These are phyloP conservation scores for Malania oleifera DNA, from an alignment of 164 flowering plant genomes.

Conservation along the genomic window DNA sequence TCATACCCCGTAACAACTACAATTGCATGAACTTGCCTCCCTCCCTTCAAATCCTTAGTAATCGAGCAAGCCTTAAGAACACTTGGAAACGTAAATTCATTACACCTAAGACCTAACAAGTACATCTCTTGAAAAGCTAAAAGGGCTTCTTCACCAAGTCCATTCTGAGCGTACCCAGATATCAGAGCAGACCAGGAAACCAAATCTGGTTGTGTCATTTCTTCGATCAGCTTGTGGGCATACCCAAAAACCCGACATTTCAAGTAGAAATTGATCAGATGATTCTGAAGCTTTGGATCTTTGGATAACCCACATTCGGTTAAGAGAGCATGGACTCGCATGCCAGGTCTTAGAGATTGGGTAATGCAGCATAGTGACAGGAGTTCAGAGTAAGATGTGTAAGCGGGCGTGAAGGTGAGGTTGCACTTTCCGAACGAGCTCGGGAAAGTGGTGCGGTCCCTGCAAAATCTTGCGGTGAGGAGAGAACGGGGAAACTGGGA, in stretches of 20 bases:
- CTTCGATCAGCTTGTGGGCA: slow-evolving; percentile 60
- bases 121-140: slow-evolving; percentile 45
- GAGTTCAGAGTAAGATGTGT: slow-evolving; percentile 33
- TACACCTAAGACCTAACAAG: slow-evolving; percentile 42
- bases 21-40: slow-evolving; percentile 64
- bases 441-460: slow-evolving; percentile 6
- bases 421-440: slow-evolving; percentile 1
- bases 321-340: slow-evolving; percentile 56
- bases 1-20: slow-evolving; percentile 56
- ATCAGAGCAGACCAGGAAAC: slow-evolving; percentile 73
- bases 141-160: slow-evolving; percentile 45
- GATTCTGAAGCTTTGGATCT: slow-evolving; percentile 32
- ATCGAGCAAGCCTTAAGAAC: slow-evolving; percentile 68
- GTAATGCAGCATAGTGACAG: slow-evolving; percentile 39
- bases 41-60: slow-evolving; percentile 35
- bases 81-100: slow-evolving; percentile 61
- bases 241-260: slow-evolving; percentile 36
- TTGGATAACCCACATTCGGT: slow-evolving; percentile 32
- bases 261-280: slow-evolving; percentile 51
- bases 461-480: slow-evolving; percentile 1
- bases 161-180: slow-evolving; percentile 69
- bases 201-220: slow-evolving; percentile 55
- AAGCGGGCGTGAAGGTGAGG: slow-evolving; percentile 14
- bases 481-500: slow-evolving; percentile 7
- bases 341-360: slow-evolving; percentile 41